Conservation (phyloP, 495 filamentous ascomycete genomes). For the Penicillium paxilli region DNA sequence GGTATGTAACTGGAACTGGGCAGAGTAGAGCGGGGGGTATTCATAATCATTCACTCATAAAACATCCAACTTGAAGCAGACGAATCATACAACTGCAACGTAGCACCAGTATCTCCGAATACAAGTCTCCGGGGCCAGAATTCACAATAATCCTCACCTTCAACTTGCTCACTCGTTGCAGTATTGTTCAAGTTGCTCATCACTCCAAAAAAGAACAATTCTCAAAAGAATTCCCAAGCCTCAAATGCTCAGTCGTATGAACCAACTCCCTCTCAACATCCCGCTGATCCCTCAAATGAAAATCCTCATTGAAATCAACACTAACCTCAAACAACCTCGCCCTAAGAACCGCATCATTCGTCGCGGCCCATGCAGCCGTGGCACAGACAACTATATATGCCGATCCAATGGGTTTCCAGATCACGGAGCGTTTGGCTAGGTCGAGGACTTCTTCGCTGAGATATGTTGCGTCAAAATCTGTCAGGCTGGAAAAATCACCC, state of each 20-base stretch:
- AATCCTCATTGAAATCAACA: conserved; percentile 32
- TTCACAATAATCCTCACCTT: no score
- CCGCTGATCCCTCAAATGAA: conserved; percentile 2
- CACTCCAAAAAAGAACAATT: background rate
- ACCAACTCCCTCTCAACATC: conserved; percentile 6
- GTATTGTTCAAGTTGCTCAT: background rate
- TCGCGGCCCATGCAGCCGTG: conserved; percentile 28
- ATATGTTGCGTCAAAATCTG: conserved; percentile 23
- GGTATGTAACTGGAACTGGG: no score
- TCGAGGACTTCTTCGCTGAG: conserved; percentile 30
- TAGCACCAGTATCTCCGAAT: no score
- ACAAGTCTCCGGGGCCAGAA: no score
- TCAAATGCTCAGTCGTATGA: conserved; percentile 12
- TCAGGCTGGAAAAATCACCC: background rate
- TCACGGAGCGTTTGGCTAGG: conserved; percentile 22
- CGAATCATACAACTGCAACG: no score
- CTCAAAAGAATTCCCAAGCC: conserved; percentile 9
- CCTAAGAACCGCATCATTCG: conserved; percentile 16
- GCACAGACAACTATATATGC: conserved; percentile 32
- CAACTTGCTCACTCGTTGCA: background rate
- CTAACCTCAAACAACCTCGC: conserved; percentile 12
- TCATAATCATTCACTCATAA: no score
- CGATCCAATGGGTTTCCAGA: conserved; percentile 36
- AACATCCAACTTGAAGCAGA: no score
- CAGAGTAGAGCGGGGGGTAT: no score